A percentile compares a stretch with the other conserved stretches of the same genome.
Conservation (phyloP, 495 filamentous ascomycete species). For the Penicillium odoratum region DNA sequence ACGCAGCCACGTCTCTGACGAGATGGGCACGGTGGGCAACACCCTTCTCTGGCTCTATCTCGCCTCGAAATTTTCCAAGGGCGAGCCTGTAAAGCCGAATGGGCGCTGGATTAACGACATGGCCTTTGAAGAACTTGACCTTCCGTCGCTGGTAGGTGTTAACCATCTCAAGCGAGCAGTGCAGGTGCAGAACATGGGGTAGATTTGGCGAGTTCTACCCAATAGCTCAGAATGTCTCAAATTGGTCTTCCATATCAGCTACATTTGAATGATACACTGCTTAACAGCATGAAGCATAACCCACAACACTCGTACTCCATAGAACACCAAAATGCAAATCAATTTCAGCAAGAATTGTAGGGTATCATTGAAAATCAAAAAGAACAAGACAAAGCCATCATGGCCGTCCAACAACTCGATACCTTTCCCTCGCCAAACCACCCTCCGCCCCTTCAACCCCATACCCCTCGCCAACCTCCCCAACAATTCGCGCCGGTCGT, state of each 20-base stretch:
- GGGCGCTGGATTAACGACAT: constrained; percentile 75
- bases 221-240: background rate
- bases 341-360: constrained; percentile 8
- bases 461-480: constrained; percentile 82
- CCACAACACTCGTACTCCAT: background rate
- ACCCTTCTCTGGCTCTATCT: constrained; percentile 77
- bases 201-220: background rate
- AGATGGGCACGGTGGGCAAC: constrained; percentile 83
- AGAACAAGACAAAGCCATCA: constrained; percentile 17
- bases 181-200: constrained; percentile 35
- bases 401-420: constrained; percentile 41
- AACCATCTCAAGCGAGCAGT: constrained; percentile 49
- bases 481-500: constrained; percentile 76
- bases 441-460: constrained; percentile 53
- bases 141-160: constrained; percentile 1
- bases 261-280: background rate
- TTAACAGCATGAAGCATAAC: background rate
- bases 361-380: constrained; percentile 27
- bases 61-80: constrained; percentile 59
- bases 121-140: constrained; percentile 67
- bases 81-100: constrained; percentile 49
- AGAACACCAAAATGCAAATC: background rate
- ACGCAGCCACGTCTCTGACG: constrained; percentile 67
- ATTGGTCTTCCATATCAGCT: background rate
- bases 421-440: constrained; percentile 49